phyloP scores from a whole-genome alignment of 148 eudicot species.

The Euryodendron excelsum region DNA sequence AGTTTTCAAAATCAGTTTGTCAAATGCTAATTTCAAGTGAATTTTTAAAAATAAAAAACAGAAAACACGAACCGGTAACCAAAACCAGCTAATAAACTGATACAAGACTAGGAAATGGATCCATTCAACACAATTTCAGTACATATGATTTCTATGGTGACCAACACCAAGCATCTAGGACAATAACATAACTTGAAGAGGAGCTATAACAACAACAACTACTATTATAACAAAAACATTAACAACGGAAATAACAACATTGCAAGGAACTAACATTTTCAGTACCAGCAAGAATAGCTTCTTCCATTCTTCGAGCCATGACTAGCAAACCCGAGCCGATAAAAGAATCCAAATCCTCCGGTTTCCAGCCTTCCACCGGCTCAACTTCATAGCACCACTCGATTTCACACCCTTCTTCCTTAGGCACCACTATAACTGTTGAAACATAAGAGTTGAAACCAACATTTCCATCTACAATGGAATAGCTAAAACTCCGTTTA shows the following conservation, averaged over 20 bases:
- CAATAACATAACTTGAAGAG: no score
- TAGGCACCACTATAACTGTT: conserved; percentile 20
- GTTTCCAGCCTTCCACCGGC: conserved; percentile 37
- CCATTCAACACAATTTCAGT: no score
- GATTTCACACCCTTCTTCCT: conserved; percentile 28
- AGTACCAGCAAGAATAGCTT: conserved; percentile 15
- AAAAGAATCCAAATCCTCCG: conserved; percentile 28
- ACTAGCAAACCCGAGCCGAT: conserved; percentile 32
- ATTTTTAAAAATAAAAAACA: no score
- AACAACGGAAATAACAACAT: background rate
- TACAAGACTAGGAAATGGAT: no score
- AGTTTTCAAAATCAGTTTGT: no score
- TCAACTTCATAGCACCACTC: conserved; percentile 43
- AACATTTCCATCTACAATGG: conserved; percentile 40
- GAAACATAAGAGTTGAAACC: conserved; percentile 41
- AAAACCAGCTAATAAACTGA: no score
- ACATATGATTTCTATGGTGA: no score
- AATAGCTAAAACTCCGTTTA: conserved; percentile 26
- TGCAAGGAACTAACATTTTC: no score
- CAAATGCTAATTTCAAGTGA: no score
- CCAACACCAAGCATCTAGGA: no score
- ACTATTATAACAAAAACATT: background rate
- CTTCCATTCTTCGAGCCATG: conserved; percentile 38
- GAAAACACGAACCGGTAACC: no score
- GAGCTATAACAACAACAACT: no score